Evolutionary conservation across 2,329 filamentous ascomycete genomes (phyloP).

Genomic region (Stagonosporopsis vannaccii): DNA sequence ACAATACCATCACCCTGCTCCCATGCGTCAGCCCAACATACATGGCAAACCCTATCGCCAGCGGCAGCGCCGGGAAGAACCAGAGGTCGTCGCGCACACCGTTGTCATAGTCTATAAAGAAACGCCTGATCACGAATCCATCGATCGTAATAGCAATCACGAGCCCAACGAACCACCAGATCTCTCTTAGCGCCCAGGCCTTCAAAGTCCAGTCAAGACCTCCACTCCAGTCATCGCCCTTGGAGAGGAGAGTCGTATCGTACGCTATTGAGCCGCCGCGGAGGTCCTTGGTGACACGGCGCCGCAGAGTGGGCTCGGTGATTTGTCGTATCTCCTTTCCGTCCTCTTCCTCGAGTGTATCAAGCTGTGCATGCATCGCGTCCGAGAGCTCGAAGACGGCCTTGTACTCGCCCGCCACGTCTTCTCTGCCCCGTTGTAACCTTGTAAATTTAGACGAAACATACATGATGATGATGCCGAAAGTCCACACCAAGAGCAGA

Average conservation of each 20-base stretch:
- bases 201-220: neutral
- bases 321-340: neutral
- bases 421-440: neutral
- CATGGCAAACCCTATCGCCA: constrained; percentile 7
- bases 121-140: neutral
- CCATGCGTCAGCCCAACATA: constrained; percentile 4
- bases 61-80: neutral
- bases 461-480: constrained; percentile 21
- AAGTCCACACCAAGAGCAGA: constrained; percentile 22
- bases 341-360: neutral
- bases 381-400: constrained; percentile 26
- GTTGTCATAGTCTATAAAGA: neutral
- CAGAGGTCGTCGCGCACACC: neutral
- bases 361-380: constrained; percentile 23
- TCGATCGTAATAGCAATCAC: neutral
- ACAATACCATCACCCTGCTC: constrained; percentile 7
- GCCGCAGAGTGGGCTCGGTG: neutral
- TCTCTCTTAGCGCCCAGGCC: constrained; percentile 5
- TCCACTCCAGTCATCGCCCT: neutral
- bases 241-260: neutral
- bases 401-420: constrained; percentile 24
- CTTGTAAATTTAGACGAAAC: constrained; percentile 12
- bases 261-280: constrained; percentile 27
- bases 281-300: constrained; percentile 3
- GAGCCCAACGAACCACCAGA: neutral